Percentiles rank a stretch among this genome's conserved stretches.
Evolutionary conservation across 2,329 filamentous ascomycete genomes (phyloP).

Genomic region (Ambrosiella xylebori): DNA sequence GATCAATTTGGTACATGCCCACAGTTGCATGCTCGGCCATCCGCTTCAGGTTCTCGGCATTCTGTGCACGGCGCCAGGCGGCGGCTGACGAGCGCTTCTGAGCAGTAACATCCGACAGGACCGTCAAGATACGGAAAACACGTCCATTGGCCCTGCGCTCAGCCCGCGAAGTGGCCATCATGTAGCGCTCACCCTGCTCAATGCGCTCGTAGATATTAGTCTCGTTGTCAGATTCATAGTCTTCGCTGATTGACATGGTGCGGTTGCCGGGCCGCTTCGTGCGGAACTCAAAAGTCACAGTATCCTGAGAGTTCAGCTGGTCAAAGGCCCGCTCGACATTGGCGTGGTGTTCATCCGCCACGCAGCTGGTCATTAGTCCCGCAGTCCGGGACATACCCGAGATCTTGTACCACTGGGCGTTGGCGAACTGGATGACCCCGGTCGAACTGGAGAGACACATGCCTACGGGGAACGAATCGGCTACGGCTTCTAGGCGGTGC

Average conservation of each 20-base stretch:
- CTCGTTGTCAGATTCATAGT: conserved; percentile 9
- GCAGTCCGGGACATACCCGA: conserved; percentile 24
- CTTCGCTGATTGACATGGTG: background rate
- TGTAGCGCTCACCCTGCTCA: conserved; percentile 20
- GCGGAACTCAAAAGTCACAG: conserved; percentile 32
- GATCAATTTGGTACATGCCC: conserved; percentile 36
- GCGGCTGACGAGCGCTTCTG: conserved; percentile 33
- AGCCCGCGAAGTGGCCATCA: conserved; percentile 30
- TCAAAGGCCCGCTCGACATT: conserved; percentile 18
- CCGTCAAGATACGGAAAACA: conserved; percentile 30
- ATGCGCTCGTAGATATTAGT: conserved; percentile 9
- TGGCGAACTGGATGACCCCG: conserved; percentile 52
- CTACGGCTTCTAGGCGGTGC: conserved; percentile 52
- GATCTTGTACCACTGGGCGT: conserved; percentile 45
- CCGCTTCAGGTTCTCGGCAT: conserved; percentile 35
- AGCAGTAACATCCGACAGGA: conserved; percentile 33
- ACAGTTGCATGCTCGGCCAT: conserved; percentile 38
- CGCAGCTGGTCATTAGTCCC: conserved; percentile 25
- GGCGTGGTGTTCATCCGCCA: conserved; percentile 29
- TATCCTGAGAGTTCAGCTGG: conserved; percentile 20
- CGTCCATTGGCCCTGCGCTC: conserved; percentile 27
- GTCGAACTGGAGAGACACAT: conserved; percentile 52
- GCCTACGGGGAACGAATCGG: conserved; percentile 56
- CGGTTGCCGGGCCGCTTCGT: conserved; percentile 15
- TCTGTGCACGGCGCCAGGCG: conserved; percentile 30